Evolutionary conservation across 768 basidiomycete genomes (phyloP).

Genomic region (Nidula microcarpa): DNA sequence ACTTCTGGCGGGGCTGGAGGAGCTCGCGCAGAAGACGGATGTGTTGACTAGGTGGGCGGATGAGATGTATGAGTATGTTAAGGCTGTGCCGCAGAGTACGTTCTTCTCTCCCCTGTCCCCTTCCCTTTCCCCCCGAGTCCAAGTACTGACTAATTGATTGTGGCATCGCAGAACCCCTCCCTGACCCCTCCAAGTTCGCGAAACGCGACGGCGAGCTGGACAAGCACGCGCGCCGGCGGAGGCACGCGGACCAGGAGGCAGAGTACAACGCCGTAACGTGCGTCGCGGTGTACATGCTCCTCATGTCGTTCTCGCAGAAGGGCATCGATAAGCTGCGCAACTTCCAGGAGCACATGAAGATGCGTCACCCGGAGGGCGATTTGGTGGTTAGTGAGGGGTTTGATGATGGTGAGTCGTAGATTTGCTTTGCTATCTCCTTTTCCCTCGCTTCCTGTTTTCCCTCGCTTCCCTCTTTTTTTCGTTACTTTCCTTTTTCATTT

Average conservation of each 20-base stretch:
- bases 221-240: slow-evolving; percentile 62
- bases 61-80: slow-evolving; percentile 88
- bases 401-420: slow-evolving; percentile 55
- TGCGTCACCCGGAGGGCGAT: slow-evolving; percentile 73
- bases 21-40: slow-evolving; percentile 93
- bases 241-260: slow-evolving; percentile 73
- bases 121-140: background rate
- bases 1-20: slow-evolving; percentile 77
- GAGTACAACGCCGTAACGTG: slow-evolving; percentile 84
- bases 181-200: slow-evolving; percentile 74
- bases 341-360: slow-evolving; percentile 79
- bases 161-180: slow-evolving; percentile 60
- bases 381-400: slow-evolving; percentile 78
- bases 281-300: slow-evolving; percentile 85
- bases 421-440: background rate
- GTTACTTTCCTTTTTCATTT: too few species aligned
- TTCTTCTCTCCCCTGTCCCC: slow-evolving; percentile 9
- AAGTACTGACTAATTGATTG: background rate
- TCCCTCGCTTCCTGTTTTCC: slow-evolving; percentile 4
- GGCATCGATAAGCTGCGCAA: slow-evolving; percentile 83
- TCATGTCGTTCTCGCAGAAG: slow-evolving; percentile 90
- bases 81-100: slow-evolving; percentile 80
- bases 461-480: too few species aligned
- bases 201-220: slow-evolving; percentile 71
- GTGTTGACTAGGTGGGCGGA: slow-evolving; percentile 94